Evolutionary conservation across 805 yeast species (phyloP), one percentile per base, ranked within the genome.

Genomic region (Monosporozyma solicola): DNA sequence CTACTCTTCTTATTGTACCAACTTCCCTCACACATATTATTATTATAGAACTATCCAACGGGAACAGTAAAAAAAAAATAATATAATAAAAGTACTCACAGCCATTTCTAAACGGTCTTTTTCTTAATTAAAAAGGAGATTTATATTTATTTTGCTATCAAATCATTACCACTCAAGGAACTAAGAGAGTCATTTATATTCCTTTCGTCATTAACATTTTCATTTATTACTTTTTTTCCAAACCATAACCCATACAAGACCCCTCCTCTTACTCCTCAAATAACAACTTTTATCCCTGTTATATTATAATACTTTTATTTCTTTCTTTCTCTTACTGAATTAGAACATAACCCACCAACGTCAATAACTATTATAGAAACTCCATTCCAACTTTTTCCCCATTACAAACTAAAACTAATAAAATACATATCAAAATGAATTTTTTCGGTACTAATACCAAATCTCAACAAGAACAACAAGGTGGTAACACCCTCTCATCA

Each of bases 401-500:
- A 20, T 20, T 35, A 11, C 3, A 5, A 11, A 35, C 15, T 16
- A 35, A 35, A 35, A 5, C 29, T 5, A 27, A 27, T 7, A 35
- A 35, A 35, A 9, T 32, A 9, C 15, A 22, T 11, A 24, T 37
- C 25, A 60, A 56, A 56, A 65, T 65, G 67, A 65, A 65, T 53
- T 65, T 65, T 53, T 65, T 65, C 52, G 61, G 66, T 25, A 54
- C 59, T 33, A 61, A 57, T 20, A 35, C 13, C 5, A 20, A n/a
- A 48, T 44, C 54, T 44, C 54, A 56, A 51, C 55, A 51, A 45
- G 49, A 55, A 20, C 48, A 31, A 32, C 48, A 46, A 46, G 44
- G 51, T 29, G 37, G 13, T 20, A 43, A 37, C 55, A 54, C 50
- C 48, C 47, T 54, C 57, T 51, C 45, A 52, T 48, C 24, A 9